Evolutionary conservation across 805 yeast species (phyloP), one percentile per base, ranked within the genome.

Genomic region (Pichia californica): DNA sequence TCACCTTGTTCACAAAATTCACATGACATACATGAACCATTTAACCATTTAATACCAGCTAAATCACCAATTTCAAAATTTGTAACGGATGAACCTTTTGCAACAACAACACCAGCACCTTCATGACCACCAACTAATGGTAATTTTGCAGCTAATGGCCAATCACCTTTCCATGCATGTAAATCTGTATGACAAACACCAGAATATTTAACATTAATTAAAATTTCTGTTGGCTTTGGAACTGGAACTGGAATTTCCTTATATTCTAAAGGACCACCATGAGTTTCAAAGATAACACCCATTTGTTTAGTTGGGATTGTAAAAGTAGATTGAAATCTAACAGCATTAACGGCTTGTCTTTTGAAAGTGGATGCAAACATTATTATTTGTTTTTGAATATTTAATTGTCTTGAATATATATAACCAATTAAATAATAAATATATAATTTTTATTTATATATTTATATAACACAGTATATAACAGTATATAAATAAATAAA

Each of bases 101-200:
- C 82, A 48, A 79, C 85, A 50, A 79, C 85, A 29, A 74, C 72
- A 65, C 85, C 84, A 38, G 83, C 83, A 69, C 85, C 85, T 64
- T 79, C 85, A 63, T 79, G 85, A 58, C 85, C 85, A 55, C 85
- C 85, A 36, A 79, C 81, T 54, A 79, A 68, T 33, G 83, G 84
- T 54, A 78, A 67, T 69, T 58, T 72, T 62, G 57, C 68, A 58
- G 64, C 74, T 66, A 79, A 69, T 48, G 84, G 79, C 83, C 83
- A 78, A 58, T 78, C 83, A 56, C 83, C 83, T 58, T 77, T 74
- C 83, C 83, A 78, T 34, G 85, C 85, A 66, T 80, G 86, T 61
- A 80, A 73, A 60, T 80, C 86, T 25, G 85, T 79, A 70, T 80
- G 86, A 61, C 86, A 80, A 45, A 80, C 85, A 64, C 86, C 86